Evolutionary conservation across 2,329 filamentous ascomycete species (phyloP).

Genomic region (Fusarium citri): DNA sequence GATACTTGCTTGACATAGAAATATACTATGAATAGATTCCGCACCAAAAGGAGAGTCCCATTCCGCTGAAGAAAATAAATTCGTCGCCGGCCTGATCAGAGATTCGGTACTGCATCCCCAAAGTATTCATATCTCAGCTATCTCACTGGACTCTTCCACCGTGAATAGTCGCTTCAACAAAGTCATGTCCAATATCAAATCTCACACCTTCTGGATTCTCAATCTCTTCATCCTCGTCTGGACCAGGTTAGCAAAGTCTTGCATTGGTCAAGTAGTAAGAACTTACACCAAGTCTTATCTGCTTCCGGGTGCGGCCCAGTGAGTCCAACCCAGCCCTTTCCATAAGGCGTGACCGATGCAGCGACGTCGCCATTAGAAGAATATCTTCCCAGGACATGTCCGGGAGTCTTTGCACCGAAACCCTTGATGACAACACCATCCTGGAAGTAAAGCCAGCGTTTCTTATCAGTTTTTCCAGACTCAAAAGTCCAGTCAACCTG

Average conservation of each 20-base stretch:
- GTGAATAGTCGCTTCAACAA: not conserved
- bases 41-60: no score
- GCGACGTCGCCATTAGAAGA: constrained; percentile 6
- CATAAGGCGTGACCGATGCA: constrained; percentile 5
- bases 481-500: constrained; percentile 12
- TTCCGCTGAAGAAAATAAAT: no score
- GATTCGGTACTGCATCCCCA: no score
- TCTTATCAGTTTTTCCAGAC: not conserved
- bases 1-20: no score
- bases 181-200: constrained; percentile 9
- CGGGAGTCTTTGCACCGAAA: not conserved
- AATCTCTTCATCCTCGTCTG: constrained; percentile 4
- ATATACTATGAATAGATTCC: no score
- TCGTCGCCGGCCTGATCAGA: no score
- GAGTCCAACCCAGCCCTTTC: constrained; percentile 21
- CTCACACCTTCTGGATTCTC: constrained; percentile 5
- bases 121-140: no score
- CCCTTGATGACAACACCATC: constrained; percentile 17
- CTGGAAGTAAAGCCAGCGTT: constrained; percentile 17
- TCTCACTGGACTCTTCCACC: not conserved
- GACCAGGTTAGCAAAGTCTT: not conserved
- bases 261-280: accelerated
- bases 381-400: not conserved
- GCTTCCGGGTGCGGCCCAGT: constrained; percentile 15
- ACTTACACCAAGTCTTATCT: constrained; percentile 15